Evolutionary conservation across 2,329 filamentous ascomycete genomes (phyloP), one percentile per base, ranked within the genome.

Genomic region (Plectosphaerella sp.): DNA sequence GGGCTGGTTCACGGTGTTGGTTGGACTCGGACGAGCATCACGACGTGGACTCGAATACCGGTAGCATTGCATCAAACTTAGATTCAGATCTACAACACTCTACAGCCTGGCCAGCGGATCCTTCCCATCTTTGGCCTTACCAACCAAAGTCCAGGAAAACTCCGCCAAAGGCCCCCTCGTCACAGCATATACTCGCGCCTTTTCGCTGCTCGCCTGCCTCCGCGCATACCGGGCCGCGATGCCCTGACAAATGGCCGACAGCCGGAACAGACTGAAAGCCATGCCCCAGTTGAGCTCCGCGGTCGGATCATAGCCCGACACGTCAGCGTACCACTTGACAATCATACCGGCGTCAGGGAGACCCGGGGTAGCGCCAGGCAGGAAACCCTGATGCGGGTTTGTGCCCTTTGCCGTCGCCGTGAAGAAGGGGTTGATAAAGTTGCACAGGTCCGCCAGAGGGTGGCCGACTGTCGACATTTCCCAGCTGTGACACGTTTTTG

Each of bases 381-480:
- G 70, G 71, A 93, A 93, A 16, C 72, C 77, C 20, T 66, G 62
- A 56, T 72, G 57, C 62, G 67, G 57, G 56, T 63, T 59, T 57
- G 59, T 15, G 53, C 28, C 63, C 64, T 37, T 70, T 50, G 58
- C 54, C 48, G 63, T 59, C 35, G 69, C 65, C 49, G 65, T 66
- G 63, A 68, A 72, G 61, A 72, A 75, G 49, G 67, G 70, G 51
- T 63, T 72, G 49, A 74, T 57, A 16, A 97, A 76, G 70, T 97
- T 97, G 68, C 86, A 86, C 41, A 97, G 75, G 67, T 99, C 94
- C 6, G 89, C 93, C 20, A 97, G 80, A 1, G 94, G 94, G 68
- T 99, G 93, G n/a, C 94, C 94, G 51, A 97, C 86, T 0, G 94
- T 97, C 36, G 91, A 91, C 91, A 99, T 96, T 74, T 97, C 94